A percentile compares a stretch with the other conserved stretches of the same genome.
These are phyloP conservation scores for Chenopodium suecicum DNA, from an alignment of 148 eudicot genomes.

Conservation along the genomic window DNA sequence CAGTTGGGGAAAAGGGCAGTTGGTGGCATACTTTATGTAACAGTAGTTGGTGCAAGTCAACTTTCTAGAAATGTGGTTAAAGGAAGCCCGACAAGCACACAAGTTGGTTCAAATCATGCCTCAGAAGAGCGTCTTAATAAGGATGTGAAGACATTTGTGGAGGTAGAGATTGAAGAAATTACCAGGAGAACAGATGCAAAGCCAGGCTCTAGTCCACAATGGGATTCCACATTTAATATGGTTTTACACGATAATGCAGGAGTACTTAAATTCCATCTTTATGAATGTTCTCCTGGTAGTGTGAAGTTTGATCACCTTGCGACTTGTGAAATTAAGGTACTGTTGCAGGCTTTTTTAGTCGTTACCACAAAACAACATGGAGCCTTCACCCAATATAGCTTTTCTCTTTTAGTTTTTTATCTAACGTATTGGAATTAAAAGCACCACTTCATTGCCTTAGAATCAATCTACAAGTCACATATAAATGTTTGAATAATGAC, in stretches of 20 bases:
- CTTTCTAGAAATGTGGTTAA: constrained; percentile 48
- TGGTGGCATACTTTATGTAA: constrained; percentile 74
- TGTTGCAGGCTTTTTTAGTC: constrained; percentile 1
- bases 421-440: background rate
- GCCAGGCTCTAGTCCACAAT: constrained; percentile 67
- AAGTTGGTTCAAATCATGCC: constrained; percentile 36
- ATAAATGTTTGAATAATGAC: background rate
- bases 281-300: constrained; percentile 67
- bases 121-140: constrained; percentile 40
- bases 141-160: constrained; percentile 80
- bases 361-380: background rate
- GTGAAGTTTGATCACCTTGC: constrained; percentile 76
- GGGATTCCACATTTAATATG: constrained; percentile 89
- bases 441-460: background rate
- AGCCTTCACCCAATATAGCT: background rate
- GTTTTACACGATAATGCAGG: constrained; percentile 79
- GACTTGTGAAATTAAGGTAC: constrained; percentile 94
- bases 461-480: background rate
- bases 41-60: constrained; percentile 67
- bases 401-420: background rate
- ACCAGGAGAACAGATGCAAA: constrained; percentile 71
- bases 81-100: constrained; percentile 56
- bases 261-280: constrained; percentile 66
- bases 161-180: constrained; percentile 87
- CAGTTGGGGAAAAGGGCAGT: constrained; percentile 81